Evolutionary conservation across 768 basidiomycete species (phyloP), one percentile per base, ranked within the genome.

Genomic region (Fistulinella prunicolor): DNA sequence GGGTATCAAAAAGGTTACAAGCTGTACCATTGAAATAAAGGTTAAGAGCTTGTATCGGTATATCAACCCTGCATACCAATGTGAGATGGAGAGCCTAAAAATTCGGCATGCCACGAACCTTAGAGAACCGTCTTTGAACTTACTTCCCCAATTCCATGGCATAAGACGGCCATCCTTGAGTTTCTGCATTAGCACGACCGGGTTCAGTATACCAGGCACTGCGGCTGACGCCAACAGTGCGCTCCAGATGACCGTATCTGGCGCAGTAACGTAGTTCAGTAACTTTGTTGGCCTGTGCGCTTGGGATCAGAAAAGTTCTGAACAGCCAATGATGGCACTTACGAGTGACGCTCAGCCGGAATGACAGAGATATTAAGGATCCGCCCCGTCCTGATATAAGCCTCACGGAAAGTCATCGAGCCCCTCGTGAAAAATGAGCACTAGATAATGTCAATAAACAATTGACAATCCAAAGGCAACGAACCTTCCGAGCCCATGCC

Each of bases 111-210:
- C 19, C 9, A 43, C 73, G 28, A 50, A 86, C 89, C 91, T 79
- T 29, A 96, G 68, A 22, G 90, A 93, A 3, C 94, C 94, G 61
- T 97, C 94, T 62, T 90, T 94, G 69, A 94, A 97, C 51, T 86
- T 79, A 53, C 88, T 91, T 21, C 94, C 94, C 84, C 92, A 94
- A 62, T 88, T 95, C 88, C 93, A 94, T 0, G 94, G 94, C 7
- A 90, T 79, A 45, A 94, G 70, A 34, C 74, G 79, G 1, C 91
- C 94, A 52, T 85, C 85, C 51, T 75, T 80, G 20, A 85, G 77
- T 67, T 95, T 97, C 63, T 92, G 88, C 88, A 99, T 89, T 45
- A 99, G 69, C 0, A 94, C 93, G 14, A 98, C 95, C 5, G 95
- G 93, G 57, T 96, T 94, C 35, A 97, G 66, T 56, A 97, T 95